Percentiles rank a stretch among this genome's conserved stretches.
Evolutionary conservation across 371 early-diverging fungal genomes (phyloP).

Genomic region (Actinomortierella wolfii): DNA sequence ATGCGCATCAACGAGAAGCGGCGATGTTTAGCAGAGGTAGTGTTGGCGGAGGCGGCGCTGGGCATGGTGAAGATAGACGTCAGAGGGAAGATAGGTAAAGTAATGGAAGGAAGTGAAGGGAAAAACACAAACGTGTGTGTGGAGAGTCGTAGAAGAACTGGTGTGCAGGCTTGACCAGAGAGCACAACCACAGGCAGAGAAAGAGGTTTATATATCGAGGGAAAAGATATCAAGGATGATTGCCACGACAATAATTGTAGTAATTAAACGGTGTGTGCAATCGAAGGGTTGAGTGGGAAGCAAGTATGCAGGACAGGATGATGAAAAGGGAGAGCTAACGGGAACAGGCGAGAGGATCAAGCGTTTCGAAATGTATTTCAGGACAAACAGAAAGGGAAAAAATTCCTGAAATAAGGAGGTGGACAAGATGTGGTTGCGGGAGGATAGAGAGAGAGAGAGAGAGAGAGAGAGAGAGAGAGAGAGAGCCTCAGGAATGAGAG

Average conservation of each 20-base stretch:
- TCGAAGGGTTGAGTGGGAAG: too few species aligned
- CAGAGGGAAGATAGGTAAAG: constrained; percentile 5
- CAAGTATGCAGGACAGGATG: too few species aligned
- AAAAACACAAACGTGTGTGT: not conserved
- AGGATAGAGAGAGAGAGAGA: not conserved
- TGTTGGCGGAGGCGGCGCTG: constrained; percentile 3
- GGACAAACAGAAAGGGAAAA: too few species aligned
- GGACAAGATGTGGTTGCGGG: constrained; percentile 4
- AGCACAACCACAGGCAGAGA: too few species aligned
- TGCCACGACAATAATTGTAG: too few species aligned
- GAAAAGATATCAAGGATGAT: too few species aligned
- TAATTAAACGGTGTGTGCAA: too few species aligned
- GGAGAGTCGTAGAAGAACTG: too few species aligned
- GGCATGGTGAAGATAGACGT: constrained; percentile 3
- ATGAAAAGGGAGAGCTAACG: too few species aligned
- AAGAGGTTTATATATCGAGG: too few species aligned
- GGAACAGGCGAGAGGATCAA: too few species aligned
- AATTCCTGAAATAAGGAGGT: constrained; percentile 3
- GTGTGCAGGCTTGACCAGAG: not conserved
- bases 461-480: constrained; percentile 1
- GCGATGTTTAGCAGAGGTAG: constrained; percentile 11
- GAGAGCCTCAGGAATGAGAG: not conserved
- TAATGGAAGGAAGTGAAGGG: constrained; percentile 8
- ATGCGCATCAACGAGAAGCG: constrained; percentile 38
- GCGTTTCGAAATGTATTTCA: too few species aligned